Evolutionary conservation across 1,284 basidiomycete species (phyloP), one percentile per base, ranked within the genome.

Genomic region (Laetiporus sulphureus): DNA sequence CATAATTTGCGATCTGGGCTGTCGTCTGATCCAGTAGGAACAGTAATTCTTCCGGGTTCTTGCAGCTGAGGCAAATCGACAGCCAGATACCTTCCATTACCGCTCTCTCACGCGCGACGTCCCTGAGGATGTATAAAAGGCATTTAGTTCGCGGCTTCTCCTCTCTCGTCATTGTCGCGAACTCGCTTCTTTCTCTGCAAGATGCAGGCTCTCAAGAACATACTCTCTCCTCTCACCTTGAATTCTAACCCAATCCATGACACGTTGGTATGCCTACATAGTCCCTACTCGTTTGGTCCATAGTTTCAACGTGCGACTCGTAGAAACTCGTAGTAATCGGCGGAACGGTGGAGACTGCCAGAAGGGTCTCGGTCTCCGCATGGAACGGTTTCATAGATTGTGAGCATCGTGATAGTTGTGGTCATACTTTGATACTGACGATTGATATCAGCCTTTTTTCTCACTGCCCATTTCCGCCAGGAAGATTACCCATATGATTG

Each of bases 361-460:
- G 58, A 33, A 48, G 58, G 37, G 62, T 57, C 18, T 88, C 84
- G 6, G 70, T 85, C 27, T 85, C 84, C 11, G 87, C 83, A 11
- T 90, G 87, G 86, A 88, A 83, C 60, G 84, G 85, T 22, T 89
- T 90, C 57, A 74, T 90, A 11, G 87, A 90, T 58, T 90, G 86
- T 88, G 58, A 55, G 81, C 60, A 16, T 8, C 15, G 11, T 7
- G 6, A 11, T 29, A 42, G 34, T 22, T 33, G 31, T 22, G 34
- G 46, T 36, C 21, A 40, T 27, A 19, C 35, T 42, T 35, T 30
- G 40, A 45, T 21, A 41, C 32, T 31, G 32, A 35, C 36, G 31
- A 40, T 40, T 24, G 40, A 38, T 20, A 47, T 8, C 56, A 89
- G 85, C 85, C 0, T 90, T 90, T 70, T 90, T 88, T 70, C 70